These are phyloP conservation scores for Asterophora parasitica DNA, from an alignment of 768 basidiomycete genomes.

Conservation along the genomic window DNA sequence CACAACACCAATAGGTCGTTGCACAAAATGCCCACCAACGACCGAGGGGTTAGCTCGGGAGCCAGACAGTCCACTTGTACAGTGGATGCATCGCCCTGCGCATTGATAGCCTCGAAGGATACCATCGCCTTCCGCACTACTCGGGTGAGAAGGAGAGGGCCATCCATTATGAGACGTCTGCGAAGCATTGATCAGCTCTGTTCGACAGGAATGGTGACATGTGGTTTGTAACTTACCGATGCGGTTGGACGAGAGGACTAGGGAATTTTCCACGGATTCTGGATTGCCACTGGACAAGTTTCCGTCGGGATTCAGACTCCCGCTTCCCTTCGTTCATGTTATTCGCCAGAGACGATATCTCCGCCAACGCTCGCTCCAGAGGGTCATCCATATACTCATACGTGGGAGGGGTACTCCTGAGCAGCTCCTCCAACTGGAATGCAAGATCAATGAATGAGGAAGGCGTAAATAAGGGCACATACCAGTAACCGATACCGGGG, in stretches of 20 bases:
- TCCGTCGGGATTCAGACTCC: slow-evolving; percentile 86
- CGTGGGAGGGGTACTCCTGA: slow-evolving; percentile 77
- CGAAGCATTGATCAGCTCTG: slow-evolving; percentile 9
- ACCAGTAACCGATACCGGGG: slow-evolving; percentile 95
- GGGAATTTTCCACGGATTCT: slow-evolving; percentile 90
- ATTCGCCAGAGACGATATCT: slow-evolving; percentile 84
- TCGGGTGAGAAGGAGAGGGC: slow-evolving; percentile 77
- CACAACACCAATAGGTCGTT: slow-evolving; percentile 92
- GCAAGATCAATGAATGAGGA: slow-evolving; percentile 2
- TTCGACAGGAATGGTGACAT: neutral
- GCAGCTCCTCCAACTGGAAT: slow-evolving; percentile 76
- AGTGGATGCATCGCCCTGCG: slow-evolving; percentile 71
- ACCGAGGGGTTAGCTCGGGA: slow-evolving; percentile 77
- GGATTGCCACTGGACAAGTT: slow-evolving; percentile 87
- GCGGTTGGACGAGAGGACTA: slow-evolving; percentile 96
- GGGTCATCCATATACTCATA: slow-evolving; percentile 76
- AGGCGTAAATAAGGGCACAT: slow-evolving; percentile 25
- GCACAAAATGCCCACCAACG: slow-evolving; percentile 79
- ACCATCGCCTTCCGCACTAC: slow-evolving; percentile 83
- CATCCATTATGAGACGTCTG: slow-evolving; percentile 93
- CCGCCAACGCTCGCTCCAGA: slow-evolving; percentile 77
- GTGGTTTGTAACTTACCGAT: slow-evolving; percentile 54
- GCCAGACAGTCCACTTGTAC: slow-evolving; percentile 90
- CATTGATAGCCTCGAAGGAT: slow-evolving; percentile 74
- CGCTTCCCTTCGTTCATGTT: slow-evolving; percentile 99